Percentiles rank a stretch among this genome's conserved stretches.
Evolutionary conservation across 441 rosid species (phyloP).

Genomic region (Adansonia gregorii): DNA sequence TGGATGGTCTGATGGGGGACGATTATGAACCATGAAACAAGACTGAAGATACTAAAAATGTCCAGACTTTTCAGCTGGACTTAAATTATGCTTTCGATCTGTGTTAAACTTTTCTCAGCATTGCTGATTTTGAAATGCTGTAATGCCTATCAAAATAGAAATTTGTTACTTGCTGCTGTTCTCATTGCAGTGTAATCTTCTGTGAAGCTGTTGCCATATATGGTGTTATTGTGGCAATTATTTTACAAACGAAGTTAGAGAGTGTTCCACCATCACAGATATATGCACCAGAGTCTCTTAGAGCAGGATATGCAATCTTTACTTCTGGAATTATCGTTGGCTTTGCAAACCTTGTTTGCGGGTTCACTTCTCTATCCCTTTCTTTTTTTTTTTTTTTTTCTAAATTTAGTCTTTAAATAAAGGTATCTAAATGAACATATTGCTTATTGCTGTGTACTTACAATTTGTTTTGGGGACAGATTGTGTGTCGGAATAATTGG

Average conservation of each 20-base stretch:
- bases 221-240: conserved; percentile 96
- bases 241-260: conserved; percentile 92
- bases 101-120: not conserved
- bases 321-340: conserved; percentile 98
- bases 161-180: conserved; percentile 24
- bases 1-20: not conserved
- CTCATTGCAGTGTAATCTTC: conserved; percentile 79
- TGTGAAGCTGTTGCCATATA: conserved; percentile 99
- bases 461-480: conserved; percentile 44
- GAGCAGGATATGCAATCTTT: conserved; percentile 97
- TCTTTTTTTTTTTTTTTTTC: not conserved
- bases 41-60: not conserved
- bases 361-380: conserved; percentile 56
- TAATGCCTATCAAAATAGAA: conserved; percentile 13
- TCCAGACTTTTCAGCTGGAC: not conserved
- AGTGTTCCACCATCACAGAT: conserved; percentile 73
- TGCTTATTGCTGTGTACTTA: conserved; percentile 3
- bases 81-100: not conserved
- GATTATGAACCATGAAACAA: not conserved
- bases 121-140: conserved; percentile 1
- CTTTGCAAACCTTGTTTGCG: conserved; percentile 97
- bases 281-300: conserved; percentile 79
- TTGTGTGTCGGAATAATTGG: conserved; percentile 96
- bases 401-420: not conserved
- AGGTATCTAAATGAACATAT: not conserved